phyloP scores from a whole-genome alignment of 2,329 filamentous ascomycete species.

The Teratosphaeria zuluensis region DNA sequence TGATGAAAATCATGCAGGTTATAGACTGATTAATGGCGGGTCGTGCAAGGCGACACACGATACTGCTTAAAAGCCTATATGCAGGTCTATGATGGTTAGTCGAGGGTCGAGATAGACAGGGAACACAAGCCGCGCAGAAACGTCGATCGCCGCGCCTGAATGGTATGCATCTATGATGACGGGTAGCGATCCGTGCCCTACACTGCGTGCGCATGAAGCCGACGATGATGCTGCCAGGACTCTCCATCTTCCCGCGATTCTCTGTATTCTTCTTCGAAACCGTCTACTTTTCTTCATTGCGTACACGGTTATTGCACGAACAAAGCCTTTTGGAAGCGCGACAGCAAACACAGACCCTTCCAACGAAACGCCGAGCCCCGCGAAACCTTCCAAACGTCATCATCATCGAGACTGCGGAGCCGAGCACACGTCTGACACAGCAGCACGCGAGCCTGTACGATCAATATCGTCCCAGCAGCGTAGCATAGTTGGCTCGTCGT shows the following conservation, averaged over 20 bases:
- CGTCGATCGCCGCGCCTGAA: background rate
- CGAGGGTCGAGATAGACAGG: background rate
- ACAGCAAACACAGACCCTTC: background rate
- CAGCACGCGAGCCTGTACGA: background rate
- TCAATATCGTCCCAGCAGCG: background rate
- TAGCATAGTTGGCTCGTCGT: background rate
- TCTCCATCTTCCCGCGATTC: background rate
- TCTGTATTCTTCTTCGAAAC: background rate
- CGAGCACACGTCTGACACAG: background rate
- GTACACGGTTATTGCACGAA: background rate
- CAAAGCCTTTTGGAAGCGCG: background rate
- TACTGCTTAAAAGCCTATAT: background rate
- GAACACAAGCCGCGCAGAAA: background rate
- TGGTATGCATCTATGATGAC: background rate
- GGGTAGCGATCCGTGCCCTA: background rate
- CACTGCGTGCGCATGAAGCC: background rate
- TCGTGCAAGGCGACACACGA: background rate
- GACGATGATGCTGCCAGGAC: background rate
- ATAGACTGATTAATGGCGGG: background rate
- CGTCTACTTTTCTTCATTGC: background rate
- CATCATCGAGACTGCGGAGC: background rate
- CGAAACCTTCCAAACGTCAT: background rate
- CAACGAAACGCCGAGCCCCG: background rate
- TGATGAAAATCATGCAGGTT: background rate
- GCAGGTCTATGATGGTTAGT: background rate